Evolutionary conservation across 1,139 yeast genomes (phyloP).

Genomic region (Magnusiomyces magnusii): DNA sequence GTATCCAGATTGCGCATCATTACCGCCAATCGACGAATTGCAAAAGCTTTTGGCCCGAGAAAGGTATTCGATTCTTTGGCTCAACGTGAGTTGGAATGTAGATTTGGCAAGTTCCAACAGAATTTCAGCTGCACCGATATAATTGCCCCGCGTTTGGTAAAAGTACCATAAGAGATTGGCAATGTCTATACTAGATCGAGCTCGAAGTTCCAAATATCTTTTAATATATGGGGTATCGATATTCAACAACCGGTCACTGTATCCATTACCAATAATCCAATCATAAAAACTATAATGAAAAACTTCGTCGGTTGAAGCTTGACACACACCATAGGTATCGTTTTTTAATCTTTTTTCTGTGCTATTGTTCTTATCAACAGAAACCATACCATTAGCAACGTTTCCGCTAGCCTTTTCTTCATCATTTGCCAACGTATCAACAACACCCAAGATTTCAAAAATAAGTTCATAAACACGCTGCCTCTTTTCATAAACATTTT

Average conservation of each 20-base stretch:
- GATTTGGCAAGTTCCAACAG: conserved; percentile 68
- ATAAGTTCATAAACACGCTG: conserved; percentile 60
- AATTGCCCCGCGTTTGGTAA: conserved; percentile 74
- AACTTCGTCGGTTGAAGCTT: conserved; percentile 63
- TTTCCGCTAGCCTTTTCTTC: background rate
- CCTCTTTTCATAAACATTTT: conserved; percentile 42
- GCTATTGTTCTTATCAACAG: conserved; percentile 15
- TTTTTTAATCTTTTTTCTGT: conserved; percentile 55
- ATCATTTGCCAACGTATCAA: conserved; percentile 59
- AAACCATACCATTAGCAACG: background rate
- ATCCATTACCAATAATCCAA: conserved; percentile 79
- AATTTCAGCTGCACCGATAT: conserved; percentile 76
- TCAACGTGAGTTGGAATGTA: conserved; percentile 52
- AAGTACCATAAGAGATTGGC: conserved; percentile 86
- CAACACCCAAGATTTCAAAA: conserved; percentile 62
- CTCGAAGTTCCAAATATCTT: conserved; percentile 67
- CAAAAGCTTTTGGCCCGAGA: conserved; percentile 94
- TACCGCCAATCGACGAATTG: conserved; percentile 75
- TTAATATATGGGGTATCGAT: conserved; percentile 75
- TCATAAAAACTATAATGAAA: conserved; percentile 91
- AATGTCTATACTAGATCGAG: conserved; percentile 58
- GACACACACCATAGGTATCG: conserved; percentile 65
- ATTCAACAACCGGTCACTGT: conserved; percentile 67
- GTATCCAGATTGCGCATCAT: conserved; percentile 51
- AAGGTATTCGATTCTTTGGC: conserved; percentile 75